Evolutionary conservation across 2,329 filamentous ascomycete species (phyloP), one percentile per base, ranked within the genome.

Genomic region (Xylariales sp.): DNA sequence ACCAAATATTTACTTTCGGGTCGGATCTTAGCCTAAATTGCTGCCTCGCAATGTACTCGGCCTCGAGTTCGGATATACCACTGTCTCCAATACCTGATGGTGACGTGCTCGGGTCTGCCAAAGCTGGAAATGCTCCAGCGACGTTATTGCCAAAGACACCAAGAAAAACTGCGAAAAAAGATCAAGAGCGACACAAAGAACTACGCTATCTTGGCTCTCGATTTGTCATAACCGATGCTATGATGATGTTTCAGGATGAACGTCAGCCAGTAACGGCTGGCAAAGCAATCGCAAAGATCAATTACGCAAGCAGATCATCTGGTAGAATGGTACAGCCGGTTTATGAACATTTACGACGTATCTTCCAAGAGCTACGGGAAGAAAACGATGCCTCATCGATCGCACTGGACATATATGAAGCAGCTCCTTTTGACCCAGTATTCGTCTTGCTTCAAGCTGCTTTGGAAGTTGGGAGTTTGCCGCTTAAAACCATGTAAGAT

Each of bases 1-100:
- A 67, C 37, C 72, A 77, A 42, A 44, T 73, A 12, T 65, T 61
- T 37, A 54, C 61, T 10, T 46, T 78, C 3, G 61, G 54, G 5
- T 54, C 58, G 17, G 59, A 74, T 40, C 54, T 74, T 27, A 60
- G 63, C 27, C 43, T 78, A 13, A 54, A 56, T 24, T 69, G 66
- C 35, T 64, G 62, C 16, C 46, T 58, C 18, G 53, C 51, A 33
- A 42, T 43, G 16, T 51, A 44, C 11, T 49, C 45, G n/a, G 31
- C 18, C 16, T n/a, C n/a, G n/a, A n/a, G n/a, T n/a, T n/a, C n/a
- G n/a, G n/a, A n/a, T n/a, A n/a, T n/a, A n/a, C n/a, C n/a, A n/a
- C n/a, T n/a, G n/a, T n/a, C n/a, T n/a, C n/a, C n/a, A n/a, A n/a
- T n/a, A n/a, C n/a, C n/a, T n/a, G n/a, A n/a, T n/a, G n/a, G n/a